Evolutionary conservation across 306 rosid genomes (phyloP).

Genomic region (Rosa multiflora): DNA sequence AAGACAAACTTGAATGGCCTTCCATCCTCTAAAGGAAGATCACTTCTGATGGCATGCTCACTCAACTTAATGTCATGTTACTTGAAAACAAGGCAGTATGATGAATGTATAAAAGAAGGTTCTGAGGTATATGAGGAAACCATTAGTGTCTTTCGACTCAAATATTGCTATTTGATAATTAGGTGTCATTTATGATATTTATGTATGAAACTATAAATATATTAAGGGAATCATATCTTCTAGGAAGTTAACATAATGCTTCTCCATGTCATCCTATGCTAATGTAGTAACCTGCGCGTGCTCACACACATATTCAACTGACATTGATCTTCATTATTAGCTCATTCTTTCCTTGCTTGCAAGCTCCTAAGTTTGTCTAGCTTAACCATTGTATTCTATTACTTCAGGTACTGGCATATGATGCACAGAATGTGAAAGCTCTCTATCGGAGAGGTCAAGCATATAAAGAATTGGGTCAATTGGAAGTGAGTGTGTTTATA

Average conservation of each 20-base stretch:
- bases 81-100: conserved; percentile 78
- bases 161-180: conserved; percentile 19
- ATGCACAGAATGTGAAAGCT: conserved; percentile 81
- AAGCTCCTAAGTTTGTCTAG: not conserved
- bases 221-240: not conserved
- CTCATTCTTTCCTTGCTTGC: not conserved
- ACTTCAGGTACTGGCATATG: conserved; percentile 73
- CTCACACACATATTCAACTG: not conserved
- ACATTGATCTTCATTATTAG: not conserved
- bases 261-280: not conserved
- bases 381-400: conserved; percentile 14
- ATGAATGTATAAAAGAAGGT: conserved; percentile 84
- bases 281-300: not conserved
- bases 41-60: conserved; percentile 80
- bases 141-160: conserved; percentile 19
- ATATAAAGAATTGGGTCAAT: conserved; percentile 72
- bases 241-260: not conserved
- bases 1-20: conserved; percentile 70
- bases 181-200: conserved; percentile 17
- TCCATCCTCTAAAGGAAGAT: conserved; percentile 69
- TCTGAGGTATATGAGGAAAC: conserved; percentile 69
- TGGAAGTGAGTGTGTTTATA: conserved; percentile 51
- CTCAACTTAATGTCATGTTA: conserved; percentile 97
- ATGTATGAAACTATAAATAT: not conserved
- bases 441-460: conserved; percentile 99